Conservation (phyloP, 2,329 filamentous ascomycete genomes). For the Diaporthe aspalathi region DNA sequence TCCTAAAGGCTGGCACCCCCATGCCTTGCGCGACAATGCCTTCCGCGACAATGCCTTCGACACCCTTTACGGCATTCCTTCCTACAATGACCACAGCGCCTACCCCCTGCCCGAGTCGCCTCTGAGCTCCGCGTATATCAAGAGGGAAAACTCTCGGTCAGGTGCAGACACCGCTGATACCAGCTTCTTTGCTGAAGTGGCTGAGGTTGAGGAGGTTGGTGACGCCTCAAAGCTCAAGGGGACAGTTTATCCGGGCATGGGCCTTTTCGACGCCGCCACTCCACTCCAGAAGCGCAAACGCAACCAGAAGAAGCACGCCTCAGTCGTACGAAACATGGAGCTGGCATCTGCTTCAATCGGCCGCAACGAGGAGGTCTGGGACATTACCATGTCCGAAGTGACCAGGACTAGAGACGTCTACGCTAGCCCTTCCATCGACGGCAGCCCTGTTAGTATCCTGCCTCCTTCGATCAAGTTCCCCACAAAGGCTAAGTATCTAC, state of each 20-base stretch:
- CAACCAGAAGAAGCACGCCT: conserved; percentile 82
- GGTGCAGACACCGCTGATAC: conserved; percentile 40
- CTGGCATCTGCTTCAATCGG: conserved; percentile 72
- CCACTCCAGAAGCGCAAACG: conserved; percentile 78
- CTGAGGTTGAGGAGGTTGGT: conserved; percentile 45
- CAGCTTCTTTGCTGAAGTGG: conserved; percentile 39
- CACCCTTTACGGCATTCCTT: conserved; percentile 16
- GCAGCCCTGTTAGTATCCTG: conserved; percentile 58
- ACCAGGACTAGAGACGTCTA: conserved; percentile 69
- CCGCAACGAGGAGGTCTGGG: conserved; percentile 74
- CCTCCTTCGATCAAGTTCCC: neutral
- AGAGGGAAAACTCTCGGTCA: conserved; percentile 41
- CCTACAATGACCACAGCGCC: conserved; percentile 6
- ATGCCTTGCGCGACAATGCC: conserved; percentile 4
- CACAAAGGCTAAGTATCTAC: neutral
- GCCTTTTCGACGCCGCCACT: conserved; percentile 83
- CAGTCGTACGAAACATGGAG: conserved; percentile 75
- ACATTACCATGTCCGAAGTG: conserved; percentile 58
- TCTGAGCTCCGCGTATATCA: conserved; percentile 16
- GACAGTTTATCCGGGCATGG: conserved; percentile 81
- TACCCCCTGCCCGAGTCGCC: conserved; percentile 31
- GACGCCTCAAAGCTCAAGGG: conserved; percentile 71
- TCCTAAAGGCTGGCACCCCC: conserved; percentile 28
- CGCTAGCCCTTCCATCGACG: conserved; percentile 65
- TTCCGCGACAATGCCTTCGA: conserved; percentile 14